A percentile compares a stretch with the other conserved stretches of the same genome.
phyloP scores from a whole-genome alignment of 202 grass and related monocot species.

The Bolboschoenoplectus hybrid region DNA sequence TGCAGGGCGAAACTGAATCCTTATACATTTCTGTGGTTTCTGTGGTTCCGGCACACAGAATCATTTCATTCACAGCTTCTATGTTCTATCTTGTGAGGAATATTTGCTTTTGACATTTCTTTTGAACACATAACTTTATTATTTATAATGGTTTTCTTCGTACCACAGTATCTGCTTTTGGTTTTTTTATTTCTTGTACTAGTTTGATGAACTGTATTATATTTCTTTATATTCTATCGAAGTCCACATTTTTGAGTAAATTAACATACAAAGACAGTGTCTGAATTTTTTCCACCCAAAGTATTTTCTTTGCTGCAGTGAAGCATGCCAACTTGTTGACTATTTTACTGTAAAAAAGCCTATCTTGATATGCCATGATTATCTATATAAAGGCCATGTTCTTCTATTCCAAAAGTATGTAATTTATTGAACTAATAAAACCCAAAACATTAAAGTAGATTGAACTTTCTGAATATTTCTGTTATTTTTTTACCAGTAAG shows the following conservation, averaged over 20 bases:
- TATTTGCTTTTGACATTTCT: conserved; percentile 6
- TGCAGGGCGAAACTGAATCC: neutral
- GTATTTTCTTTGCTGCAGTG: neutral
- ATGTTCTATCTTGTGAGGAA: neutral
- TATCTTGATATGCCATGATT: neutral
- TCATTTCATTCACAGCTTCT: neutral
- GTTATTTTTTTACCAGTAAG: neutral
- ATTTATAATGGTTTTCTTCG: neutral
- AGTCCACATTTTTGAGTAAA: neutral
- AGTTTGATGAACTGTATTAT: neutral
- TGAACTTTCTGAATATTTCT: neutral
- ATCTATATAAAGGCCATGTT: neutral
- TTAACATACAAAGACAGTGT: neutral
- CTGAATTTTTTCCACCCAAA: neutral
- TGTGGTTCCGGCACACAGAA: neutral
- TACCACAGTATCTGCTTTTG: conserved; percentile 9
- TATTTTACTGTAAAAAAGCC: neutral
- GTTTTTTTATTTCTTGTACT: conserved; percentile 6
- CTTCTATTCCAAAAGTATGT: neutral
- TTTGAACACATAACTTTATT: neutral
- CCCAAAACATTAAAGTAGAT: neutral
- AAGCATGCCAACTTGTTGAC: neutral
- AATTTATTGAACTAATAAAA: neutral
- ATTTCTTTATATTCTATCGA: neutral
- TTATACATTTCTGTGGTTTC: neutral